A percentile compares a stretch with the other conserved stretches of the same genome.
These are phyloP conservation scores for Fusarium napiforme DNA, from an alignment of 2,329 filamentous ascomycete genomes.

Conservation along the genomic window DNA sequence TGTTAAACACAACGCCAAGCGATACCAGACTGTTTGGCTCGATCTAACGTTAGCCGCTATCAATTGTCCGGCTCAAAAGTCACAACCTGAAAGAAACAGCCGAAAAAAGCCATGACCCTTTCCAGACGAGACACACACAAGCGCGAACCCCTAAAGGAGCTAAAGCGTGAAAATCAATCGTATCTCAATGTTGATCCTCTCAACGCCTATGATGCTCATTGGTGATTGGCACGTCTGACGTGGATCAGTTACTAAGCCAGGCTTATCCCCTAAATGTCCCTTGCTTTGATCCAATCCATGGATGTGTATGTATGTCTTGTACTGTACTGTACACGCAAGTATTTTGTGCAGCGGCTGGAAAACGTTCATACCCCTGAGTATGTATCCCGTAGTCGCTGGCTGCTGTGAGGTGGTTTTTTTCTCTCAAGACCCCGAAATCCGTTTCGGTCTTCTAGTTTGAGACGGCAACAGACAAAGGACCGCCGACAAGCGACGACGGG, in stretches of 20 bases:
- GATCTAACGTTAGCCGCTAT: conserved; percentile 11
- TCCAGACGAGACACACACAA: conserved; percentile 33
- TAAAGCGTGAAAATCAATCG: conserved; percentile 43
- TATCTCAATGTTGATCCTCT: conserved; percentile 31
- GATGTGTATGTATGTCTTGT: conserved; percentile 10
- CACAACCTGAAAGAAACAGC: conserved; percentile 20
- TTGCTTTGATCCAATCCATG: conserved; percentile 28
- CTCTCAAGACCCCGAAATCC: conserved; percentile 30
- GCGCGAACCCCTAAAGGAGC: conserved; percentile 25
- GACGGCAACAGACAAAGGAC: conserved; percentile 21
- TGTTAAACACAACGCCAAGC: conserved; percentile 11
- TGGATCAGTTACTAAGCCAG: conserved; percentile 20
- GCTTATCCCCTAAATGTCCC: conserved; percentile 30
- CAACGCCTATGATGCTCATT: conserved; percentile 29
- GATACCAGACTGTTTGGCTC: neutral
- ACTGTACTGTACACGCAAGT: conserved; percentile 19
- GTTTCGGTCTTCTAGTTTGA: conserved; percentile 15
- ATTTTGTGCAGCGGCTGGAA: conserved; percentile 26
- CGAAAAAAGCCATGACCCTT: conserved; percentile 24
- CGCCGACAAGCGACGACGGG: conserved; percentile 9
- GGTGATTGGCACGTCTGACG: conserved; percentile 25
- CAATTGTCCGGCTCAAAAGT: conserved; percentile 15
- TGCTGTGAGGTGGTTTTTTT: neutral
- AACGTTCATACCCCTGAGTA: conserved; percentile 23
- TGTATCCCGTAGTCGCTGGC: neutral